Percentiles rank a stretch among this genome's conserved stretches.
These are phyloP conservation scores for Diaporthe ilicicola DNA, from an alignment of 2,329 filamentous ascomycete species.

Conservation along the genomic window DNA sequence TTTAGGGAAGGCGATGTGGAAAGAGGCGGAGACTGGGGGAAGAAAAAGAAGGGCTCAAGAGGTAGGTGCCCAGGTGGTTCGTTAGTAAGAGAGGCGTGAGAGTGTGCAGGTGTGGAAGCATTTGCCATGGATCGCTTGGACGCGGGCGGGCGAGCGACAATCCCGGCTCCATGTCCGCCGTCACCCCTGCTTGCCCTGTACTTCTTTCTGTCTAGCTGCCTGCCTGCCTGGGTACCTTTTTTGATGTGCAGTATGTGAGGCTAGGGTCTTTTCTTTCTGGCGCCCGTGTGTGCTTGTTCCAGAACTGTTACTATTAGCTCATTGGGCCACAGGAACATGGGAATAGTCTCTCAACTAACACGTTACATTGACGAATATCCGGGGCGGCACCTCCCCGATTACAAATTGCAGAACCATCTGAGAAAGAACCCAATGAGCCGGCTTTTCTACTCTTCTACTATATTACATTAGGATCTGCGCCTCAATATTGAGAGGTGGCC, in stretches of 20 bases:
- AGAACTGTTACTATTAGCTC: background rate
- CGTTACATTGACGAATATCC: conserved; percentile 11
- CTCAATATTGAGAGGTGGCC: background rate
- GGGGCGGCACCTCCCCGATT: conserved; percentile 19
- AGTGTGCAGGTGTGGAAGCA: conserved; percentile 13
- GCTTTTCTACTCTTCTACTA: background rate
- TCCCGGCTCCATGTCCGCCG: conserved; percentile 7
- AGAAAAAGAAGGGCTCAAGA: conserved; percentile 4
- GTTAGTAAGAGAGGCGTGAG: background rate
- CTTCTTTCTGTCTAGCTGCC: background rate
- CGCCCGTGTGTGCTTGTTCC: background rate
- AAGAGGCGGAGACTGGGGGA: conserved; percentile 2
- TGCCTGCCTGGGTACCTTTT: background rate
- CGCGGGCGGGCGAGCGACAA: conserved; percentile 11
- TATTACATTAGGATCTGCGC: conserved; percentile 9
- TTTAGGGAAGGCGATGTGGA: conserved; percentile 1
- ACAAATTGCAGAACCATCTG: conserved; percentile 4
- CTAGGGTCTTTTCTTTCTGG: background rate
- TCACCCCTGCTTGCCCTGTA: too few species aligned
- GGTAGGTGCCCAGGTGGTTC: background rate
- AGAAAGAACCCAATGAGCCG: background rate
- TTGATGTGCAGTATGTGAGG: background rate
- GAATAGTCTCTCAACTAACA: conserved; percentile 25
- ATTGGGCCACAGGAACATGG: conserved; percentile 11
- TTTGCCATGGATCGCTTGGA: background rate